Conservation (phyloP, 2,329 filamentous ascomycete species). For the Scytalidium sp. region DNA sequence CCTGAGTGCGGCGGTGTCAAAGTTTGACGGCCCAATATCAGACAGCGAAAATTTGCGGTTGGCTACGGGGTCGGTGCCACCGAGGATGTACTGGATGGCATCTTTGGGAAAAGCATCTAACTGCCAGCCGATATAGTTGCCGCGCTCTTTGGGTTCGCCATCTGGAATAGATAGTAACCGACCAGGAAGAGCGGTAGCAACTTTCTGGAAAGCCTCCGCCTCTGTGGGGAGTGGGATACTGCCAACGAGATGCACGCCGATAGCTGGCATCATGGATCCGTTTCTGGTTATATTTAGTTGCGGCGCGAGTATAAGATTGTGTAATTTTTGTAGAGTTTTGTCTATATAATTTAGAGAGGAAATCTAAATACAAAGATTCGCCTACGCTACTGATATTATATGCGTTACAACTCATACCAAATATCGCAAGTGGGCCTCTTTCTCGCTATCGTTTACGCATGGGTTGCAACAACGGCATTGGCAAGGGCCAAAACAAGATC, state of each 20-base stretch:
- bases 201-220: constrained; percentile 29
- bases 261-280: not conserved
- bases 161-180: constrained; percentile 37
- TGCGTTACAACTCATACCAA: too few species aligned
- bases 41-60: constrained; percentile 5
- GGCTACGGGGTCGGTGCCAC: constrained; percentile 1
- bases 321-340: too few species aligned
- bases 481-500: too few species aligned
- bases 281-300: not conserved
- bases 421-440: too few species aligned
- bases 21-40: constrained; percentile 1
- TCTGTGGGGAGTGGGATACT: constrained; percentile 32
- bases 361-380: too few species aligned
- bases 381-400: too few species aligned
- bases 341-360: too few species aligned
- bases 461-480: too few species aligned
- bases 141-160: constrained; percentile 35
- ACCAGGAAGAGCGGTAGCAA: constrained; percentile 24
- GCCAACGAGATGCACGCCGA: constrained; percentile 27
- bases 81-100: constrained; percentile 7
- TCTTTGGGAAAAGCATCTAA: constrained; percentile 23
- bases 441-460: too few species aligned
- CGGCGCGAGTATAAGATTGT: too few species aligned
- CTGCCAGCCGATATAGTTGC: constrained; percentile 32
- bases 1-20: constrained; percentile 14